Base-by-base conservation (phyloP, 2,329 filamentous ascomycete species). In the Cercospora janseana region DNA sequence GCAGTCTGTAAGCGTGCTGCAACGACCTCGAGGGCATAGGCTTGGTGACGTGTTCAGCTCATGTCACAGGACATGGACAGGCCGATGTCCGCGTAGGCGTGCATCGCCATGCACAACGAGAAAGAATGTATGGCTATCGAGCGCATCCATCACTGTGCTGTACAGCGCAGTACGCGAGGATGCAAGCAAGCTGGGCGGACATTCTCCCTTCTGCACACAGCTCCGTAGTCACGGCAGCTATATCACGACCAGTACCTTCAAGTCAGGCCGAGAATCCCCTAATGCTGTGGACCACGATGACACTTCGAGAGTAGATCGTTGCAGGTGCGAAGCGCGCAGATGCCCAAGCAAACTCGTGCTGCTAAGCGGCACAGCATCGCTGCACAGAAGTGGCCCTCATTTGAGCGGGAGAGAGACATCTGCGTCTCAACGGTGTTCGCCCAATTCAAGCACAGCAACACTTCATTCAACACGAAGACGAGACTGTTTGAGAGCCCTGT, bases 361-460 rank as follows among this genome's bases (percentile, higher is more conserved):
- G n/a, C n/a, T n/a, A n/a, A n/a, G n/a, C n/a, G n/a, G n/a, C n/a
- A n/a, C n/a, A n/a, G n/a, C n/a, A n/a, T n/a, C n/a, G n/a, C n/a
- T n/a, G n/a, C n/a, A n/a, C n/a, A n/a, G n/a, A n/a, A n/a, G 20
- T 38, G 18, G 16, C 12, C 21, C n/a, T 24, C 20, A 21, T 24
- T 24, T 18, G 35, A 18, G 24, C 35, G 24, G 35, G 20, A 13
- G 20, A 4, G 21, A 13, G 3, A 38, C 35, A 24, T 24, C 10
- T 21, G 35, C 35, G 24, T 38, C 35, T 38, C 35, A 23, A 38
- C 20, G 10, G 35, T 21, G 20, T 9, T 24, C 12, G 15, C 35
- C 35, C 35, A 23, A 38, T 21, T 24, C 35, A 24, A 38, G n/a
- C 35, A 38, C 16, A 38, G n/a, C n/a, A n/a, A n/a, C n/a, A n/a